Evolutionary conservation across 352 stramenopile species (phyloP), one percentile per base, ranked within the genome.

Genomic region (Aphanomyces invadans): DNA sequence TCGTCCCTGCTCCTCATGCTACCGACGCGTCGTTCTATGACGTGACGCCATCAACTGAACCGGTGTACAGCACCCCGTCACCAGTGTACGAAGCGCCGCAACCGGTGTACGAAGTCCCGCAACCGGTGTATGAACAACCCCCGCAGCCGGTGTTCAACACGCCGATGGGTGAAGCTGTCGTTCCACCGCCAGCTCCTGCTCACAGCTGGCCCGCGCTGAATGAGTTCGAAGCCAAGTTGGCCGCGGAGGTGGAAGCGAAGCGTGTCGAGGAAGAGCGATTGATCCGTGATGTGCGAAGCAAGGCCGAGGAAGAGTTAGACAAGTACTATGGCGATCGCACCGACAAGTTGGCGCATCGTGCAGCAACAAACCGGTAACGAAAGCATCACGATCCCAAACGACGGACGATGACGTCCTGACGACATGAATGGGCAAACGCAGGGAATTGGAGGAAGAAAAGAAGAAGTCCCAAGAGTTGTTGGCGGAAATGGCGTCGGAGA

Each of bases 291-390:
- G 60, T 67, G 26, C 21, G 31, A 17, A 25, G 38, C 11, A 55
- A 67, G 45, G 60, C 60, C 32, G 28, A 55, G 25, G 42, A 59
- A 26, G 60, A 67, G 12, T 28, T 67, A 2, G 60, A 67, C 32
- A 67, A 67, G 46, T 67, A 57, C 32, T 67, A 67, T 23, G 46
- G 46, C 7, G 60, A 67, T 15, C 45, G 60, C 19, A 57, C 60
- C 19, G 60, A 67, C 49, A 67, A 67, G 26, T 32, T 67, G 2
- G 60, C 60, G 17, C 60, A 67, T 32, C 60, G 60, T 4, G 60
- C 60, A 17, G 42, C 60, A 17, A 57, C 42, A 5, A 67, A 67
- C 36, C 60, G 60, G 60, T 67, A 59, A 12, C 9, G 10, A 15
- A 3, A 66, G 2, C 57, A 9, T 39, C 12, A n/a, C 9, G 25